Base-by-base conservation (phyloP, 2,329 filamentous ascomycete species). In the Trichoderma oligosporum region DNA sequence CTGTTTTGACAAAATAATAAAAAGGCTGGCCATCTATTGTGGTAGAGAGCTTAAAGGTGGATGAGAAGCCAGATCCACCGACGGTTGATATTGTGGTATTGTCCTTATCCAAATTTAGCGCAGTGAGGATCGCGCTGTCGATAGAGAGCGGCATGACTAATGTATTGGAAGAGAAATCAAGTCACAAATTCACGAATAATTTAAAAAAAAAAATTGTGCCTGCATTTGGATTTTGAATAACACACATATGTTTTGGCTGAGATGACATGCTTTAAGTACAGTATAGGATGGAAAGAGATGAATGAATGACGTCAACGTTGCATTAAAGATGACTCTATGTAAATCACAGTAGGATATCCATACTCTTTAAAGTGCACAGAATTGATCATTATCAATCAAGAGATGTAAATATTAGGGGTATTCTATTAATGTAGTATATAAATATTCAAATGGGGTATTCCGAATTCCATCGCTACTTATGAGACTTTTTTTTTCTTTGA, bases 1-100 rank as follows among this genome's bases (percentile, higher is more conserved):
- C 86, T 0, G 80, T 89, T 72, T 93, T 92, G 71, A 92, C 81
- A 68, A 92, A 93, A 65, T 81, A 91, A 18, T 76, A 73, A 62
- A 74, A 76, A 1, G 77, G 73, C 41, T 73, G 73, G 27, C 80
- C 82, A 63, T 83, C 73, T 14, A 70, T 62, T 3, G 74, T 70
- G 3, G 73, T 70, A 12, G 73, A 73, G 52, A 81, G 65, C 67
- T 85, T 88, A 57, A 81, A 86, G 0, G 87, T 89, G 0, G 84
- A 84, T 1, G 87, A 78, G 61, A 88, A 88, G 39, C 85, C 85
- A 1, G 86, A 87, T 46, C 84, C 82, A 57, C 86, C 87, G 60
- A 86, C 81, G 3, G 81, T 74, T 1, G 78, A 73, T 11, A 90
- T 79, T 41, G 73, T 80, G 27, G 84, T 80, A 22, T 70, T 72